Base-by-base conservation (phyloP, 768 basidiomycete species). In the Neoboletus subvelutipes region DNA sequence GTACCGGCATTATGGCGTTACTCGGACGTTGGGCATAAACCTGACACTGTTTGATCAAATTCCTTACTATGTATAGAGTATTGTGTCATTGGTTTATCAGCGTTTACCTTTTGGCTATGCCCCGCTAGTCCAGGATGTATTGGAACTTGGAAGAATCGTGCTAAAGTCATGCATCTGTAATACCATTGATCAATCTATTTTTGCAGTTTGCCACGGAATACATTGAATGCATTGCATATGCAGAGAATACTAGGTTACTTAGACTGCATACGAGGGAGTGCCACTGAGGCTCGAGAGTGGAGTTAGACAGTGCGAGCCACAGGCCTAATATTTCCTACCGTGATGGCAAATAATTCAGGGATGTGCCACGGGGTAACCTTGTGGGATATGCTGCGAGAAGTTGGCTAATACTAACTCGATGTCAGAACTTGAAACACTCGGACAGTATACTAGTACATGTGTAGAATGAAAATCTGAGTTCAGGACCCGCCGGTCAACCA, bases 1-100 rank as follows among this genome's bases (percentile, higher is more conserved):
- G 95, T 11, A 87, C 86, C 26, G 93, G 79, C 1, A 50, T 97
- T n/a, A 98, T 98, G 95, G 85, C 93, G 1, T 78, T 97, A 11
- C 79, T 98, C 18, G 95, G 94, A 13, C 77, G 81, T 55, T 97
- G 95, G 95, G 94, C 94, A 26, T 95, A 71, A 77, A 26, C 4
- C 8, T 11, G 24, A 34, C 11, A 7, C 9, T 2, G 13, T 24
- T 48, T 12, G 40, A 10, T 11, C 29, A n/a, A 49, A 13, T n/a
- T 22, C 20, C 28, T 20, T 20, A 22, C n/a, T 45, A 15, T 50
- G 34, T 43, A 43, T 20, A 20, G 37, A 43, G n/a, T 43, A n/a
- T 20, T 29, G 8, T 48, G 15, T 22, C 20, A 34, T 15, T 17
- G 31, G 20, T 17, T 41, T 15, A 22, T 34, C 5, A 10, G 33